Evolutionary conservation across 2,329 filamentous ascomycete species (phyloP).

Genomic region (Gaeumannomyces sp.): DNA sequence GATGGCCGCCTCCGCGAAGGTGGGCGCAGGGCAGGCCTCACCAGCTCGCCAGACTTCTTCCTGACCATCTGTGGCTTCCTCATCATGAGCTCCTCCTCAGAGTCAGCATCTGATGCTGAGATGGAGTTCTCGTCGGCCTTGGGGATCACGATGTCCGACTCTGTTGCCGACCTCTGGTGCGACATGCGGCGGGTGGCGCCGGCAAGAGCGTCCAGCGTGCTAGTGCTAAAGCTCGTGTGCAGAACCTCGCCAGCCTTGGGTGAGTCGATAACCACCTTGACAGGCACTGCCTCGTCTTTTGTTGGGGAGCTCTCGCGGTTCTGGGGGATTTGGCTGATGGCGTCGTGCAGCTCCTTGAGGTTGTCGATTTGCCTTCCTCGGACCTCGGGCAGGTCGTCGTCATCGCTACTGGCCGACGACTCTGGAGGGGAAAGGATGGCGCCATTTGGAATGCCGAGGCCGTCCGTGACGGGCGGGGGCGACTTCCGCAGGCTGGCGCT

Average conservation of each 20-base stretch:
- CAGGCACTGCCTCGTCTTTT: slow-evolving; percentile 12
- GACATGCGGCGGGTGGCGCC: slow-evolving; percentile 35
- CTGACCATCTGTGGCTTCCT: slow-evolving; percentile 94
- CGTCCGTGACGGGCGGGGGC: slow-evolving; percentile 72
- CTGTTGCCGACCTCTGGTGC: slow-evolving; percentile 51
- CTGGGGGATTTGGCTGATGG: slow-evolving; percentile 72
- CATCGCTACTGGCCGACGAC: slow-evolving; percentile 78
- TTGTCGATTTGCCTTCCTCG: slow-evolving; percentile 45
- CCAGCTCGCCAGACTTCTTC: slow-evolving; percentile 97
- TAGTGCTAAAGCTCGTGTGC: slow-evolving; percentile 43
- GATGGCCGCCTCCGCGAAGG: slow-evolving; percentile 77
- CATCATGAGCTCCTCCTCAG: slow-evolving; percentile 48
- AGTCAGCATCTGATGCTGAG: slow-evolving; percentile 56
- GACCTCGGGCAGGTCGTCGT: slow-evolving; percentile 54
- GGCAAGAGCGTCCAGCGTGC: slow-evolving; percentile 35
- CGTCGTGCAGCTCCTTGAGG: slow-evolving; percentile 68
- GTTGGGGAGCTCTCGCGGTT: slow-evolving; percentile 52
- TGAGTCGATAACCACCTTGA: slow-evolving; percentile 2
- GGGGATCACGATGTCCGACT: slow-evolving; percentile 41
- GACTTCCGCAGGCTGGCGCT: slow-evolving; percentile 67
- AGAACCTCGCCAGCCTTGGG: slow-evolving; percentile 9
- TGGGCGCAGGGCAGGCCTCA: slow-evolving; percentile 81
- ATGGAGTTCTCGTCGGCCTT: slow-evolving; percentile 44
- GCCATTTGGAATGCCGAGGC: slow-evolving; percentile 67
- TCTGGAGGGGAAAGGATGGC: slow-evolving; percentile 90